Evolutionary conservation across 495 filamentous ascomycete species (phyloP), one percentile per base, ranked within the genome.

Genomic region (Tetracladium setigerum): DNA sequence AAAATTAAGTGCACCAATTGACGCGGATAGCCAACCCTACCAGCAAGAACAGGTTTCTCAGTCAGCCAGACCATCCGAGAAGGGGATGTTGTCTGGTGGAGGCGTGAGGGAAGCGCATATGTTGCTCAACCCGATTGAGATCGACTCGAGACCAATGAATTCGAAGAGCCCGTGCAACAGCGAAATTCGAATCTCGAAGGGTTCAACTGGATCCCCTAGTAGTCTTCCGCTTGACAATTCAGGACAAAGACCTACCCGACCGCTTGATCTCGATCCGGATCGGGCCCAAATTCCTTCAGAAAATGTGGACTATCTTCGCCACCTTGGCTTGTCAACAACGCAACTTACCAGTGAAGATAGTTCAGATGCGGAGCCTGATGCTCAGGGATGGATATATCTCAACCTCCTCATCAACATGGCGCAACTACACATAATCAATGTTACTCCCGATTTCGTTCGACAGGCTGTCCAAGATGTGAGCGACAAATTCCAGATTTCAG

Each of bases 391-490:
- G 86, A 76, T 90, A 11, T 89, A 86, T 55, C 72, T 91, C n/a
- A 89, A 89, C 54, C 66, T 91, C 14, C 71, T 91, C 24, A 80
- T 76, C 59, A 87, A 86, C 64, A 77, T 91, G 68, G 86, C 86
- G 2, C 86, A 90, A 62, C 67, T 91, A 16, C 84, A 88, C 58
- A 86, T 84, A 2, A 68, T 87, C 47, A 87, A 82, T 55, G 84
- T 90, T 18, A 87, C 86, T 0, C 68, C 77, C 2, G 77, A 81
- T 24, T 87, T 86, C 53, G 78, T 90, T 46, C 73, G 81, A 50
- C 71, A 74, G 34, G 83, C 86, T 12, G 69, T 91, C 11, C 58
- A 62, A 10, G 76, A 82, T 38, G 73, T 73, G 54, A 88, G 85
- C 60, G 61, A 68, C 18, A 83, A 79, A 54, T 76, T 91, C 41